phyloP scores from a whole-genome alignment of 768 basidiomycete species.

The Pleurotus salmoneostramineus region DNA sequence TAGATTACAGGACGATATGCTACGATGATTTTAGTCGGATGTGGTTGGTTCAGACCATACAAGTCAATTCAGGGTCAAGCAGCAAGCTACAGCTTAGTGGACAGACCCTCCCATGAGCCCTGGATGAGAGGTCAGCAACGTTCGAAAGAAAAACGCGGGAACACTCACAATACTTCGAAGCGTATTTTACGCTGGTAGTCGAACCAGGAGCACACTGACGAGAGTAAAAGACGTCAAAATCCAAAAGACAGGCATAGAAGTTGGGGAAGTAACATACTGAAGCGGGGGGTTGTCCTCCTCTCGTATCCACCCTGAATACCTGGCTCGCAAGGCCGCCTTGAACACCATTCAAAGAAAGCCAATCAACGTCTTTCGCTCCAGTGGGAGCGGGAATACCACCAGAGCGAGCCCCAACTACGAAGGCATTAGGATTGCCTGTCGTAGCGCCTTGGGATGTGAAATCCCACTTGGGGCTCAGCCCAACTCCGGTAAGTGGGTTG shows the following conservation, averaged over 20 bases:
- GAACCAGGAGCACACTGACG: constrained; percentile 36
- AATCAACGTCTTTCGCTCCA: constrained; percentile 46
- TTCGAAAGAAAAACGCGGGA: background rate
- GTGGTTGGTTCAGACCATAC: too few relatives aligned
- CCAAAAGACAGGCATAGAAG: background rate
- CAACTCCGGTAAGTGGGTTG: constrained; percentile 36
- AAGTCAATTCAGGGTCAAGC: too few relatives aligned
- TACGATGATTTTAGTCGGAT: too few relatives aligned
- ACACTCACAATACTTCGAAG: constrained; percentile 47
- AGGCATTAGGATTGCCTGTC: constrained; percentile 38
- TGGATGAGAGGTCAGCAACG: constrained; percentile 7
- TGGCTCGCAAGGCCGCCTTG: constrained; percentile 44
- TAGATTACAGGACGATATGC: too few relatives aligned
- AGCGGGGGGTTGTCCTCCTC: constrained; percentile 51
- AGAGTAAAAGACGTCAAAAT: background rate
- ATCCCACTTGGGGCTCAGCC: constrained; percentile 52
- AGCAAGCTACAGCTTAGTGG: background rate
- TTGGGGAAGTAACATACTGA: constrained; percentile 26
- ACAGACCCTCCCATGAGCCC: constrained; percentile 15
- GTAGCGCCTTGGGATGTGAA: constrained; percentile 38
- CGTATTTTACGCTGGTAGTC: constrained; percentile 45
- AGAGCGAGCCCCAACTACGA: constrained; percentile 40
- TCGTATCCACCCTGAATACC: constrained; percentile 50
- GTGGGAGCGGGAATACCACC: constrained; percentile 38
- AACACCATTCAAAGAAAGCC: constrained; percentile 44